These are phyloP conservation scores for Trypanosoma cruzi DNA, from an alignment of 208 protist species.

Conservation along the genomic window DNA sequence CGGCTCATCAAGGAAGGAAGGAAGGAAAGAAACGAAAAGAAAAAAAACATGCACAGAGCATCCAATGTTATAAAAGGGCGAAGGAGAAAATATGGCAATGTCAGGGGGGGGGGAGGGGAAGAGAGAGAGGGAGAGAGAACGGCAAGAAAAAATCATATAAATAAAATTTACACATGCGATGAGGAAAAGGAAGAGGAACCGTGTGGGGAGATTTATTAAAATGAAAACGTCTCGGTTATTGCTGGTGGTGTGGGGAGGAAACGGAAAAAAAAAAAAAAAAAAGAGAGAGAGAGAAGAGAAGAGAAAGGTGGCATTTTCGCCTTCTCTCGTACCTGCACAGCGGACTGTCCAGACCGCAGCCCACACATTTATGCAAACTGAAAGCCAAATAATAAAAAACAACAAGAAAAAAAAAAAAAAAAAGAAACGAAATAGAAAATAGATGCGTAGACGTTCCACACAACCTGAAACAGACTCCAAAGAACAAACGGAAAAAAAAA, in stretches of 20 bases:
- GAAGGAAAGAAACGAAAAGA: background rate
- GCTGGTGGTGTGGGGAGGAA: too few relatives aligned
- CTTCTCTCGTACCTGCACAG: background rate
- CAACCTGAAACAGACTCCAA: background rate
- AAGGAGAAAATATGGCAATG: background rate
- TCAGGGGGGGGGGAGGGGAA: background rate
- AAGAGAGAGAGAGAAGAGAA: too few relatives aligned
- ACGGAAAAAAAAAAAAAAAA: too few relatives aligned
- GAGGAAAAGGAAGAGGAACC: background rate
- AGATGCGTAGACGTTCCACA: slow-evolving; percentile 10
- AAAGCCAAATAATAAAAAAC: too few relatives aligned
- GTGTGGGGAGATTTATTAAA: background rate
- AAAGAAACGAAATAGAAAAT: background rate
- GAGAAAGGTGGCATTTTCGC: background rate
- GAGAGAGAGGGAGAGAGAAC: too few relatives aligned
- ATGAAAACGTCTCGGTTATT: background rate
- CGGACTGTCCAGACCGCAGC: background rate
- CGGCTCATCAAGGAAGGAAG: background rate
- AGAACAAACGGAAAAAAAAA: slow-evolving; percentile 8
- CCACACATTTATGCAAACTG: background rate
- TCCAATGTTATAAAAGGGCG: background rate
- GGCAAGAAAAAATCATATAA: background rate
- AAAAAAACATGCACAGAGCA: background rate
- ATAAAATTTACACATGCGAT: background rate
- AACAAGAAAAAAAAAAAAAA: background rate